Conservation (phyloP, 2,329 filamentous ascomycete genomes). For the Furcasterigmium furcatum region DNA sequence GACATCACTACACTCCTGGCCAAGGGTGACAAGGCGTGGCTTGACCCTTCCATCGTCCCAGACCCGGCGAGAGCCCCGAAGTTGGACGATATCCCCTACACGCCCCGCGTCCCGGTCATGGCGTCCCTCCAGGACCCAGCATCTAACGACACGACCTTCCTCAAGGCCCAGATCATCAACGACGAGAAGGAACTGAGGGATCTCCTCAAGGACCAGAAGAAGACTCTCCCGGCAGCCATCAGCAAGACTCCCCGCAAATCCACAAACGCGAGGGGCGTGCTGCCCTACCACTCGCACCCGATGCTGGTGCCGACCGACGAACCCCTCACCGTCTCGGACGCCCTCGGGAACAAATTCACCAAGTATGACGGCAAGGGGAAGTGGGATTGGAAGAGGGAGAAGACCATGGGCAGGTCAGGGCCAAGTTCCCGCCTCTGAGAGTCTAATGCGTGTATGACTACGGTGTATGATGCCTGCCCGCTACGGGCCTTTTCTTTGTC, state of each 20-base stretch:
- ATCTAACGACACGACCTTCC: slow-evolving; percentile 54
- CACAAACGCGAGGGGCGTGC: slow-evolving; percentile 13
- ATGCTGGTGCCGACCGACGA: slow-evolving; percentile 29
- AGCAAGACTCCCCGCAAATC: slow-evolving; percentile 15
- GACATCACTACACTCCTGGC: slow-evolving; percentile 77
- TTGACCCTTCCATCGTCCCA: slow-evolving; percentile 65
- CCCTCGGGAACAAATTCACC: slow-evolving; percentile 17
- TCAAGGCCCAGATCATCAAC: slow-evolving; percentile 80
- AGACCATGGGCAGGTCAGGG: slow-evolving; percentile 7
- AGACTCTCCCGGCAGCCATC: slow-evolving; percentile 20
- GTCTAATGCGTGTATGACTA: background rate
- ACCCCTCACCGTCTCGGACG: slow-evolving; percentile 30
- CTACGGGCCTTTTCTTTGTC: background rate
- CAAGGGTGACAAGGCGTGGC: slow-evolving; percentile 64
- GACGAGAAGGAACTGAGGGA: slow-evolving; percentile 71
- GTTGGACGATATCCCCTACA: slow-evolving; percentile 64
- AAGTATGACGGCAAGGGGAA: slow-evolving; percentile 6
- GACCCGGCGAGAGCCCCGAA: slow-evolving; percentile 47
- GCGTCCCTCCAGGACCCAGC: slow-evolving; percentile 54
- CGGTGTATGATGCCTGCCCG: no score
- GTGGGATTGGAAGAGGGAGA: slow-evolving; percentile 13
- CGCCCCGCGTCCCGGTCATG: slow-evolving; percentile 76
- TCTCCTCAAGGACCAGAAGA: slow-evolving; percentile 61
- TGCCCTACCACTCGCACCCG: slow-evolving; percentile 32
- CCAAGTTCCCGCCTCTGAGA: slow-evolving; percentile 10